Evolutionary conservation across 169 alveolate species (phyloP), one percentile per base, ranked within the genome.

Genomic region (Eimeria sp.): DNA sequence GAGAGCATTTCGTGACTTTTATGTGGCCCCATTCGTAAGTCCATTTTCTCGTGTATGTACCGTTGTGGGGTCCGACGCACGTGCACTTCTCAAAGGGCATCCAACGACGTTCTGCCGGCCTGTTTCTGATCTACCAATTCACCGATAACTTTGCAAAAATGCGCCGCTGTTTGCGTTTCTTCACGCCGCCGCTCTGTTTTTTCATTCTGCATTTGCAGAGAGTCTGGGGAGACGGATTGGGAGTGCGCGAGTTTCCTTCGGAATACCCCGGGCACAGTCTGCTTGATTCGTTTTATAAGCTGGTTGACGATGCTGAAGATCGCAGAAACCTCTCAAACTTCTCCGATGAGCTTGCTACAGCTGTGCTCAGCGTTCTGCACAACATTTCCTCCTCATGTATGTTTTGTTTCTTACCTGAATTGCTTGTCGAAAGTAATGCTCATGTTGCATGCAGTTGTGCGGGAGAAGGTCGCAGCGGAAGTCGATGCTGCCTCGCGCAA

Each of bases 401-500:
- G 93, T 64, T 11, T 23, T 25, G 25, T 33, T 40, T 60, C 78
- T 3, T 2, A 23, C 40, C 30, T 40, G 14, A 16, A 62, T 10
- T 56, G 56, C 72, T 23, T 46, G 30, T 33, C 1, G n/a, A 64
- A n/a, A 25, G 37, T 60, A 20, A 13, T 85, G 33, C 16, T 8
- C 37, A 11, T 52, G 6, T 13, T 46, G 23, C 33, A 16, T 87
- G 14, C 68, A 87, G 93, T 87, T 43, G 93, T 87, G 62, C 82
- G 93, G 1, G 54, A 87, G 40, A 87, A 64, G 72, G 76, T 64
- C n/a, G 78, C 93, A 30, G 83, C 66, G 52, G 93, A 87, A 64
- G 83, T 87, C 62, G 83, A 87, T 66, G 93, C 93, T 64, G 93
- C 93, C 0, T 87, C 93, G 46, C 93, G 68, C 93, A 87, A 87